Percentiles rank a stretch among this genome's conserved stretches.
Evolutionary conservation across 495 filamentous ascomycete genomes (phyloP).

Genomic region (Penicillium herquei): DNA sequence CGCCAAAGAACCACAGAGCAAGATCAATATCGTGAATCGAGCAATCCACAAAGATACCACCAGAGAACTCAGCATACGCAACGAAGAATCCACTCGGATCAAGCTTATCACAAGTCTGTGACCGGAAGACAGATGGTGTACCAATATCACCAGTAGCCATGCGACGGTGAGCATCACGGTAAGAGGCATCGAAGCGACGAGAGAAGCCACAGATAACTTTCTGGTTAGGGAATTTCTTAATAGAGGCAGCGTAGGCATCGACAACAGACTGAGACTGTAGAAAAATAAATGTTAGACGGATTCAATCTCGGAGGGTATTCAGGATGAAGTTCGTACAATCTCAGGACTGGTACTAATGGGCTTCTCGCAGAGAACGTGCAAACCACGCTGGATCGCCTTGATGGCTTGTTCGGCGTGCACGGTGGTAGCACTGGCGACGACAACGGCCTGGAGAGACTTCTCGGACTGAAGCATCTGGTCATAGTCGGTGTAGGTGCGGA

Average conservation of each 20-base stretch:
- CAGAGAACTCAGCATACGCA: slow-evolving; percentile 43
- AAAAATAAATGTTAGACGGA: neutral
- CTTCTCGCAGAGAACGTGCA: slow-evolving; percentile 56
- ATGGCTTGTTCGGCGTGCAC: slow-evolving; percentile 51
- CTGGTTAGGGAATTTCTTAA: slow-evolving; percentile 37
- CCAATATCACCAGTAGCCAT: slow-evolving; percentile 44
- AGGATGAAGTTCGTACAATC: slow-evolving; percentile 7
- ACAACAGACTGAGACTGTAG: slow-evolving; percentile 46
- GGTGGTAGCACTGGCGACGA: slow-evolving; percentile 43
- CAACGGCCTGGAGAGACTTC: slow-evolving; percentile 45
- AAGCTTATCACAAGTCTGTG: slow-evolving; percentile 52
- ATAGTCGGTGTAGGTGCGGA: slow-evolving; percentile 38
- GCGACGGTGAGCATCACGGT: slow-evolving; percentile 40
- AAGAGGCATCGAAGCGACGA: slow-evolving; percentile 48
- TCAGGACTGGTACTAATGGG: slow-evolving; percentile 43
- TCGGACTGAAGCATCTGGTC: slow-evolving; percentile 44
- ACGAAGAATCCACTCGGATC: slow-evolving; percentile 51
- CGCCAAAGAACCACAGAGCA: slow-evolving; percentile 49
- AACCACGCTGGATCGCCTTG: slow-evolving; percentile 45
- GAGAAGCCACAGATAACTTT: slow-evolving; percentile 57
- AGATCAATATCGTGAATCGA: slow-evolving; percentile 54
- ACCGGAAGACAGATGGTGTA: slow-evolving; percentile 45
- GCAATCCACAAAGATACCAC: slow-evolving; percentile 57
- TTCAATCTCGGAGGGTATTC: too few species aligned
- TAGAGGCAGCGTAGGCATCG: slow-evolving; percentile 31